Evolutionary conservation across 1,284 basidiomycete genomes (phyloP).

Genomic region (Puccinia novopanici): DNA sequence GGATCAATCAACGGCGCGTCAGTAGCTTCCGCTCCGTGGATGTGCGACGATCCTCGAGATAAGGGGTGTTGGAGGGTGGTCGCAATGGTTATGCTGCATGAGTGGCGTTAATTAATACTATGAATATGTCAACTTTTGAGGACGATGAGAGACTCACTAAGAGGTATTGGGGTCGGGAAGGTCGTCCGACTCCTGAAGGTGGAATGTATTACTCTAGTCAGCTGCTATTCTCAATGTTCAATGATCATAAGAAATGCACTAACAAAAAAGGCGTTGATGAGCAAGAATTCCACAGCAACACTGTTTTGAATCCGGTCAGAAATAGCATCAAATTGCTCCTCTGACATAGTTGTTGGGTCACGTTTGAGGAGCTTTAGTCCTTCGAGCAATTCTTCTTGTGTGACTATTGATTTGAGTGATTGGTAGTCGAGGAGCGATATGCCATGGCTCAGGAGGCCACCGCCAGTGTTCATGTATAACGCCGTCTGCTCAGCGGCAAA

Average conservation of each 20-base stretch:
- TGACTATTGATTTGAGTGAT: constrained; percentile 17
- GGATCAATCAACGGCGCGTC: constrained; percentile 33
- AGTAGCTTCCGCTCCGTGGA: constrained; percentile 11
- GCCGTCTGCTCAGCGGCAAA: constrained; percentile 22
- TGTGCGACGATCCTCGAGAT: constrained; percentile 44
- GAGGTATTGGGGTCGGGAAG: constrained; percentile 24
- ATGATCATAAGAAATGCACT: background rate
- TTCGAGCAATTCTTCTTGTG: constrained; percentile 23
- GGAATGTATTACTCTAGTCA: background rate
- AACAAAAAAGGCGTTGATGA: constrained; percentile 35
- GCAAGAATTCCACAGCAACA: constrained; percentile 30
- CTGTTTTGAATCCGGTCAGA: constrained; percentile 12
- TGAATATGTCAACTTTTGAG: too few relatives aligned
- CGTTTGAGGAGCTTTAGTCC: constrained; percentile 25
- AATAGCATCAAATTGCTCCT: constrained; percentile 4
- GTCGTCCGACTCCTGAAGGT: constrained; percentile 19
- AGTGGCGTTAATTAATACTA: background rate
- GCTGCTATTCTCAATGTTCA: background rate
- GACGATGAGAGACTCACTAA: constrained; percentile 7
- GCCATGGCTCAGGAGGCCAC: constrained; percentile 31
- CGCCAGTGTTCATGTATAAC: constrained; percentile 16
- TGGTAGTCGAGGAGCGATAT: constrained; percentile 34
- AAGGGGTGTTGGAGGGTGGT: constrained; percentile 38
- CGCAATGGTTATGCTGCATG: constrained; percentile 22
- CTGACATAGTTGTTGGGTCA: constrained; percentile 13